Evolutionary conservation across 768 basidiomycete genomes (phyloP).

Genomic region (Cystofilobasidium capitatum): DNA sequence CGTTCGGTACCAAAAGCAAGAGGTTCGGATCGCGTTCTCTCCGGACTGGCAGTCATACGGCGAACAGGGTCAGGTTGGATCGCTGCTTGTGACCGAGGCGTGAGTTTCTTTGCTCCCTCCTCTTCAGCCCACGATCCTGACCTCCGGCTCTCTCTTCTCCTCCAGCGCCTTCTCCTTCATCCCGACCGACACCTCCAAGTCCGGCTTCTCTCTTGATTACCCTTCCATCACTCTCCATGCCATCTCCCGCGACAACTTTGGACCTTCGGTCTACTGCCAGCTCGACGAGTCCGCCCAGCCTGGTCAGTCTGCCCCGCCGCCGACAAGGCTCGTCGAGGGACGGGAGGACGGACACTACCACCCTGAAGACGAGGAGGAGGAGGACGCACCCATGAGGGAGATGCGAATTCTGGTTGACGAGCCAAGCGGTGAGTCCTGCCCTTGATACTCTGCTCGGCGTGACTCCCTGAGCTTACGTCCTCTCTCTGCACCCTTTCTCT

Average conservation of each 20-base stretch:
- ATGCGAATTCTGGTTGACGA: conserved; percentile 62
- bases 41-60: conserved; percentile 58
- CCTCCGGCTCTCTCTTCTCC: conserved; percentile 12
- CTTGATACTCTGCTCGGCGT: neutral
- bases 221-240: conserved; percentile 89
- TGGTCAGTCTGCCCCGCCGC: conserved; percentile 3
- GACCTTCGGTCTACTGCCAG: conserved; percentile 82
- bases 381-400: conserved; percentile 60
- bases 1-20: conserved; percentile 61
- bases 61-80: conserved; percentile 52
- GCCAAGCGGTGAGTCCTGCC: conserved; percentile 50
- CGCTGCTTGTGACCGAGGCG: conserved; percentile 80
- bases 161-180: conserved; percentile 67
- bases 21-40: conserved; percentile 59
- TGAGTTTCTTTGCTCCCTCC: conserved; percentile 36
- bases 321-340: conserved; percentile 12
- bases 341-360: conserved; percentile 26
- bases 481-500: conserved; percentile 1
- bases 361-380: conserved; percentile 39
- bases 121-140: conserved; percentile 23
- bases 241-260: conserved; percentile 56
- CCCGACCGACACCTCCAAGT: conserved; percentile 41
- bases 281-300: conserved; percentile 57
- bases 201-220: conserved; percentile 76
- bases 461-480: neutral